These are phyloP conservation scores for Aspergillus asperescens DNA, from an alignment of 495 filamentous ascomycete genomes.

Conservation along the genomic window DNA sequence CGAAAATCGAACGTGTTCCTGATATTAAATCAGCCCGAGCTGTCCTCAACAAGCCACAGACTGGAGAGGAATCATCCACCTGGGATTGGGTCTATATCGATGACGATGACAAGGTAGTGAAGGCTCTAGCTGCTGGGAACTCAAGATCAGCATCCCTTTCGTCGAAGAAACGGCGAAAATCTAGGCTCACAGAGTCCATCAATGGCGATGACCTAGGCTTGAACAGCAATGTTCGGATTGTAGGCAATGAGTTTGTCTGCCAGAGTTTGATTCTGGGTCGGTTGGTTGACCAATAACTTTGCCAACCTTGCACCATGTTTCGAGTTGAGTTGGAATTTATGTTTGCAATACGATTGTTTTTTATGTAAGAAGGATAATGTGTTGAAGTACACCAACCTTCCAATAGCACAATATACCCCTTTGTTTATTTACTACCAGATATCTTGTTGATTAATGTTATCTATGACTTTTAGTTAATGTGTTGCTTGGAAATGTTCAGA, in stretches of 20 bases:
- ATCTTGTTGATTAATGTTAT: neutral
- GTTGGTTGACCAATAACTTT: conserved; percentile 57
- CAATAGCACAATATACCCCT: conserved; percentile 14
- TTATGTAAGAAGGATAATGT: neutral
- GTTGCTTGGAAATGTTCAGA: neutral
- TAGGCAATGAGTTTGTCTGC: conserved; percentile 83
- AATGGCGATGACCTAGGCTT: conserved; percentile 22
- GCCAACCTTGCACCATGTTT: neutral
- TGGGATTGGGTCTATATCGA: conserved; percentile 86
- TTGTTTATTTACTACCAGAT: neutral
- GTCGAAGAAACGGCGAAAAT: conserved; percentile 49
- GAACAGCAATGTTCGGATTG: conserved; percentile 51
- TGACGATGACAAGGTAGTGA: conserved; percentile 48
- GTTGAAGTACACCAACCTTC: neutral
- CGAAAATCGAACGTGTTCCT: conserved; percentile 54
- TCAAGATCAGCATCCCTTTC: no score
- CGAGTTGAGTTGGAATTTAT: neutral
- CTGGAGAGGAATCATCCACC: conserved; percentile 24
- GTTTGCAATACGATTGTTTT: neutral
- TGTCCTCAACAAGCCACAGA: conserved; percentile 45
- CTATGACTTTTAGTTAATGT: neutral
- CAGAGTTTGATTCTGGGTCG: conserved; percentile 89
- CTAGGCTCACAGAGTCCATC: conserved; percentile 44
- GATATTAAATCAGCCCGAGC: conserved; percentile 56
- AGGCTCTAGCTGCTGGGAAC: conserved; percentile 37